These are phyloP conservation scores for Carallia pectinifolia DNA, from an alignment of 345 rosid genomes.

Conservation along the genomic window DNA sequence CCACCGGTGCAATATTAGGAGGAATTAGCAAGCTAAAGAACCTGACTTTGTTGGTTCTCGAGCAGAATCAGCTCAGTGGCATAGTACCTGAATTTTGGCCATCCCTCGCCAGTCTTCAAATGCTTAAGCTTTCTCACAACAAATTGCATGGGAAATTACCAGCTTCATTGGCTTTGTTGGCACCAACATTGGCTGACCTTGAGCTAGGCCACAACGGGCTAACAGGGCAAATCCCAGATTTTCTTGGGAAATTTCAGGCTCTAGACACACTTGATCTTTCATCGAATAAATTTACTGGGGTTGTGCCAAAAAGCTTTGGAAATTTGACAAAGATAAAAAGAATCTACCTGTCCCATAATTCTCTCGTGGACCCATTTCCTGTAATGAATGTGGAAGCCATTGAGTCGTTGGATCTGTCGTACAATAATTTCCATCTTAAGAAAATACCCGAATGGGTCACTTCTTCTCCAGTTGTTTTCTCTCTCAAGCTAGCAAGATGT, in stretches of 20 bases:
- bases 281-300: slow-evolving; percentile 42
- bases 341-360: slow-evolving; percentile 70
- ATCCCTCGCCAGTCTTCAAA: slow-evolving; percentile 41
- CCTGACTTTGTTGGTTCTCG: slow-evolving; percentile 31
- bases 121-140: slow-evolving; percentile 46
- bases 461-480: slow-evolving; percentile 61
- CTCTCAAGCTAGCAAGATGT: slow-evolving; percentile 67
- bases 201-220: slow-evolving; percentile 61
- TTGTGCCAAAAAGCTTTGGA: slow-evolving; percentile 53
- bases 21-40: slow-evolving; percentile 45
- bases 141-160: slow-evolving; percentile 61
- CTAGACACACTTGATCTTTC: slow-evolving; percentile 72
- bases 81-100: slow-evolving; percentile 54
- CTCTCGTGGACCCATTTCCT: slow-evolving; percentile 70
- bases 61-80: slow-evolving; percentile 53
- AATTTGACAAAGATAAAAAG: slow-evolving; percentile 59
- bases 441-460: slow-evolving; percentile 77
- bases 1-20: slow-evolving; percentile 50
- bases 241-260: slow-evolving; percentile 50
- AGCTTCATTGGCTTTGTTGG: slow-evolving; percentile 42
- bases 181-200: slow-evolving; percentile 43
- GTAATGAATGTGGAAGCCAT: slow-evolving; percentile 61
- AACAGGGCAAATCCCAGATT: slow-evolving; percentile 56
- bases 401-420: slow-evolving; percentile 68
- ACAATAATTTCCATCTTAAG: slow-evolving; percentile 53